phyloP scores from a whole-genome alignment of 768 basidiomycete species.

The Mycena indigotica region DNA sequence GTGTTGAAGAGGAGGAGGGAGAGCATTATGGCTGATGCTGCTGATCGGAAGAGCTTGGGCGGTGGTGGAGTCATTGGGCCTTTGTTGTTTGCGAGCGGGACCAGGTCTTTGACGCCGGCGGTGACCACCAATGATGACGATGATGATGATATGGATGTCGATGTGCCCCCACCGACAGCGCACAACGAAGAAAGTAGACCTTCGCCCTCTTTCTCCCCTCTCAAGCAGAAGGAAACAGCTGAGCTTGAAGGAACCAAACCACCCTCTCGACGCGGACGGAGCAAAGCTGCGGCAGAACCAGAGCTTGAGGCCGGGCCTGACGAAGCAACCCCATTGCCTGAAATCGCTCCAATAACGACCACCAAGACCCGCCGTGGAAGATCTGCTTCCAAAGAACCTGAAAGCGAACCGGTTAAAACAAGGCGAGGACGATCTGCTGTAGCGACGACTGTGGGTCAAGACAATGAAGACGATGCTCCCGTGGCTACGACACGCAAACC shows the following conservation, averaged over 20 bases:
- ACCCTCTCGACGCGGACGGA: not conserved
- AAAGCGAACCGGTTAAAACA: slow-evolving; percentile 12
- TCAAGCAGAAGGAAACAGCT: too few relatives aligned
- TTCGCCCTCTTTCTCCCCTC: too few relatives aligned
- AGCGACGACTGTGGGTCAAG: slow-evolving; percentile 12
- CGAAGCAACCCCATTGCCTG: not conserved
- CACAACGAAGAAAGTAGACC: too few relatives aligned
- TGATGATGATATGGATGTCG: slow-evolving; percentile 8
- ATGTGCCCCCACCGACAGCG: not conserved
- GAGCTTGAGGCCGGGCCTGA: slow-evolving; percentile 11
- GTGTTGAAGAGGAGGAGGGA: slow-evolving; percentile 46
- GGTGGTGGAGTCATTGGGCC: slow-evolving; percentile 22
- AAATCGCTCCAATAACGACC: not conserved
- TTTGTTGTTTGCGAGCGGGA: slow-evolving; percentile 3
- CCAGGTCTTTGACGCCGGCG: not conserved
- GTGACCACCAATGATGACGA: slow-evolving; percentile 2
- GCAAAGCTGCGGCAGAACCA: slow-evolving; percentile 2
- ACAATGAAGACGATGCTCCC: slow-evolving; percentile 12
- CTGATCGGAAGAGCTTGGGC: slow-evolving; percentile 32
- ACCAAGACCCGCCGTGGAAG: slow-evolving; percentile 4
- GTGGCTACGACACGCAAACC: slow-evolving; percentile 5
- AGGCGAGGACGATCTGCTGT: slow-evolving; percentile 9
- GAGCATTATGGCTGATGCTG: slow-evolving; percentile 26
- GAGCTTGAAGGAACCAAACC: too few relatives aligned
- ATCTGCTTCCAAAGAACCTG: not conserved